Evolutionary conservation across 768 basidiomycete genomes (phyloP).

Genomic region (Lactarius psammicola): DNA sequence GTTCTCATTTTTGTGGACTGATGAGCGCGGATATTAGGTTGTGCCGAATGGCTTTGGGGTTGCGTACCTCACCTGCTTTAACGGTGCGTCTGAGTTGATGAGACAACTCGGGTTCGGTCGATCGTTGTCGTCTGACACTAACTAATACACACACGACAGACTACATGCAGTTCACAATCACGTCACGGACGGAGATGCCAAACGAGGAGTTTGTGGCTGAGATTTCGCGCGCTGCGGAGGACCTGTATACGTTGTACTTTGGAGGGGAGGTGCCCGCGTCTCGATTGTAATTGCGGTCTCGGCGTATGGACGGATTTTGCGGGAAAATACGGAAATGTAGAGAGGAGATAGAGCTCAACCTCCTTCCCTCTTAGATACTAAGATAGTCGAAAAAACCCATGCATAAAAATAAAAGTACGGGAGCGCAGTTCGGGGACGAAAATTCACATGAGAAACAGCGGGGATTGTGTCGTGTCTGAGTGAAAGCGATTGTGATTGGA

Average conservation of each 20-base stretch:
- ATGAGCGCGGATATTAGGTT: conserved; percentile 44
- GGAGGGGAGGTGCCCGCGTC: conserved; percentile 17
- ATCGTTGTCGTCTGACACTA: background rate
- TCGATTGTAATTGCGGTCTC: conserved; percentile 8
- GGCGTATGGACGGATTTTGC: background rate
- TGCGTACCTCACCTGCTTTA: conserved; percentile 89
- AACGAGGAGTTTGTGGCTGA: conserved; percentile 72
- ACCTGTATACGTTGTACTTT: conserved; percentile 60
- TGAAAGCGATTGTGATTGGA: background rate
- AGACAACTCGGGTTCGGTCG: background rate
- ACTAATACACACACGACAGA: conserved; percentile 46
- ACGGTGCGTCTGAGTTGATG: conserved; percentile 46
- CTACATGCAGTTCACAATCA: conserved; percentile 82
- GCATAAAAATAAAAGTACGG: too few species aligned
- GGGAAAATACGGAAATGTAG: background rate
- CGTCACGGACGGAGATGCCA: conserved; percentile 82
- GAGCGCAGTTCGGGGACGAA: too few species aligned
- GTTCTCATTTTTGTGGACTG: background rate
- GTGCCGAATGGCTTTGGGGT: conserved; percentile 94
- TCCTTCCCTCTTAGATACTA: too few species aligned
- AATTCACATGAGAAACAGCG: too few species aligned
- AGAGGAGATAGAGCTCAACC: background rate
- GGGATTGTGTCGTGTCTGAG: too few species aligned
- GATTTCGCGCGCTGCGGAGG: conserved; percentile 60
- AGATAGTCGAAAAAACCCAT: too few species aligned